phyloP scores from a whole-genome alignment of 2,329 filamentous ascomycete species.

The Lanzia echinophila region DNA sequence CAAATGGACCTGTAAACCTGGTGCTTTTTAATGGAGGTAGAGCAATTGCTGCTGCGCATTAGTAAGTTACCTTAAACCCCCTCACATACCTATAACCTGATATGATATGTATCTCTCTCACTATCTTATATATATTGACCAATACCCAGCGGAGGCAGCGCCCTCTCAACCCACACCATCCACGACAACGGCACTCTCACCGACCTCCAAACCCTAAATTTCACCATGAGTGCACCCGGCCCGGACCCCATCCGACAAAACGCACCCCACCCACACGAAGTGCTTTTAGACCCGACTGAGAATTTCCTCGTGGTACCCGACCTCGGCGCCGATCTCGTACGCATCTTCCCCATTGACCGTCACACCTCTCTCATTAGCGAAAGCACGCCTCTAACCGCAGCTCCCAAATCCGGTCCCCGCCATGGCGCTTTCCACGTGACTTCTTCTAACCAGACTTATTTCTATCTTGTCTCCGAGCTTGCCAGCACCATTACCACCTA shows the following conservation, averaged over 20 bases:
- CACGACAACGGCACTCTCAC: conserved; percentile 7
- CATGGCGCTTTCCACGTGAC: conserved; percentile 42
- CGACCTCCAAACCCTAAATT: conserved; percentile 36
- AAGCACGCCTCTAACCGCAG: conserved; percentile 30
- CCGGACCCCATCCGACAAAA: conserved; percentile 36
- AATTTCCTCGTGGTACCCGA: conserved; percentile 45
- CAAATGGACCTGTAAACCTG: conserved; percentile 32
- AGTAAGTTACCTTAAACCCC: conserved; percentile 24
- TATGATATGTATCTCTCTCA: too few species aligned
- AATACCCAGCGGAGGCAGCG: conserved; percentile 17
- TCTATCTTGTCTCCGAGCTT: conserved; percentile 43
- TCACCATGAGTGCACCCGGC: conserved; percentile 32
- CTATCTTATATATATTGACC: neutral
- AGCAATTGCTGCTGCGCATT: conserved; percentile 30
- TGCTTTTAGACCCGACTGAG: conserved; percentile 45
- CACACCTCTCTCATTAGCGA: conserved; percentile 32
- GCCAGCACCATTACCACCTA: conserved; percentile 43
- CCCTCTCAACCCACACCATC: conserved; percentile 9
- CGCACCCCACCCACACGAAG: conserved; percentile 44
- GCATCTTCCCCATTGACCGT: conserved; percentile 40
- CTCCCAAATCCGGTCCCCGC: conserved; percentile 43
- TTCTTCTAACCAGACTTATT: conserved; percentile 21
- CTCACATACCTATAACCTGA: too few species aligned
- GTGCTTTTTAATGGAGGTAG: conserved; percentile 38
- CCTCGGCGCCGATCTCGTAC: conserved; percentile 44